These are phyloP conservation scores for Voacanga thouarsii DNA, from an alignment of 257 asterid species.

Conservation along the genomic window DNA sequence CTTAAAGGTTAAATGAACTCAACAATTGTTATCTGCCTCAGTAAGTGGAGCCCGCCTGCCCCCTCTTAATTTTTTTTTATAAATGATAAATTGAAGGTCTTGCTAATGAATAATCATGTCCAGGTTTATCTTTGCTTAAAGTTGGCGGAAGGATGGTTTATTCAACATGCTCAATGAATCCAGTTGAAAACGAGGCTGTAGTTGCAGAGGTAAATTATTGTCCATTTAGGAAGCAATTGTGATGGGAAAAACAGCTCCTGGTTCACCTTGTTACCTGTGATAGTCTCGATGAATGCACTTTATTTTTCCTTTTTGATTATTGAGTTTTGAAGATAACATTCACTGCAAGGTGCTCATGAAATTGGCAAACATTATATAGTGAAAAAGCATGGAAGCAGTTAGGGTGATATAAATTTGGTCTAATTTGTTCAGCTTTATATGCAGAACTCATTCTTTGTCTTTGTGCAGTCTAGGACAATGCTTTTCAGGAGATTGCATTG, in stretches of 20 bases:
- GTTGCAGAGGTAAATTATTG: constrained; percentile 75
- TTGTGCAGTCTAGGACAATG: background rate
- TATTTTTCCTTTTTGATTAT: background rate
- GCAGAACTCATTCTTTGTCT: background rate
- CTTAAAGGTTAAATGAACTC: background rate
- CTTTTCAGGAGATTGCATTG: background rate
- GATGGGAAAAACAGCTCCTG: background rate
- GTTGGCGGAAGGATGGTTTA: constrained; percentile 97
- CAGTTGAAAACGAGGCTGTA: constrained; percentile 94
- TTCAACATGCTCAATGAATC: constrained; percentile 99
- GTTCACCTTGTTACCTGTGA: background rate
- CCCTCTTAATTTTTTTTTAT: background rate
- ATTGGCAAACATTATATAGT: background rate
- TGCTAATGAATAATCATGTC: background rate
- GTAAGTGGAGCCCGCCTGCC: background rate
- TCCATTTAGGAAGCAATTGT: background rate
- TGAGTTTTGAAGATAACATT: background rate
- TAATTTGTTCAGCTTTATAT: background rate
- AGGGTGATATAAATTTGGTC: background rate
- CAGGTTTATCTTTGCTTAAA: constrained; percentile 90
- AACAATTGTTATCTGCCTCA: too few species aligned
- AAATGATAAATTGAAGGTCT: background rate
- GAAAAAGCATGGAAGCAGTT: background rate
- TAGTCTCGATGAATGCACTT: background rate
- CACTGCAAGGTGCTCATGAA: background rate